phyloP scores from a whole-genome alignment of 2,329 filamentous ascomycete genomes.

The Scedosporium aurantiacum region DNA sequence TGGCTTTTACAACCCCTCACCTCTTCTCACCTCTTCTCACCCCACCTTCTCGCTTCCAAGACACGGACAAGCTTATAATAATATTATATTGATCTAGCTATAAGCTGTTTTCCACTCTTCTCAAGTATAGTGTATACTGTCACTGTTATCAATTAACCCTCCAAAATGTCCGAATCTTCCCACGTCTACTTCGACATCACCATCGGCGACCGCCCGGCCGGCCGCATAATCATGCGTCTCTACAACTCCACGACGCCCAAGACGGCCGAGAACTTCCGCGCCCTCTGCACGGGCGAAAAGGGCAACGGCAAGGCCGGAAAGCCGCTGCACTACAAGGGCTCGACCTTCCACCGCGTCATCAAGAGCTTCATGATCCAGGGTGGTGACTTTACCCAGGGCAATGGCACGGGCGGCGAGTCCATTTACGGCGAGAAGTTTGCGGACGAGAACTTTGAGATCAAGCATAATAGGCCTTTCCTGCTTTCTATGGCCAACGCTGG shows the following conservation, averaged over 20 bases:
- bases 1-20: background rate
- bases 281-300: constrained; percentile 91
- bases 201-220: constrained; percentile 61
- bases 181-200: constrained; percentile 91
- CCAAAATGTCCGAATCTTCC: constrained; percentile 33
- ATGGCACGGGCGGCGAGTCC: constrained; percentile 91
- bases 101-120: too few relatives aligned
- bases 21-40: background rate
- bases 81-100: too few relatives aligned
- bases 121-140: background rate
- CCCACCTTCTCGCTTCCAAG: too few relatives aligned
- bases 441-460: constrained; percentile 87
- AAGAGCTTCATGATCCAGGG: constrained; percentile 99
- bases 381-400: constrained; percentile 89
- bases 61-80: too few relatives aligned
- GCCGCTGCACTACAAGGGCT: constrained; percentile 87
- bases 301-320: constrained; percentile 71
- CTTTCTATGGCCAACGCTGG: constrained; percentile 98
- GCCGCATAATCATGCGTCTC: constrained; percentile 80
- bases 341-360: constrained; percentile 89
- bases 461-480: constrained; percentile 88
- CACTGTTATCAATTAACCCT: background rate
- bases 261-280: constrained; percentile 93
- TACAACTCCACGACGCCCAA: constrained; percentile 71
- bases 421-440: constrained; percentile 97